Conservation (phyloP, 495 filamentous ascomycete species). For the Xylaria grammica region DNA sequence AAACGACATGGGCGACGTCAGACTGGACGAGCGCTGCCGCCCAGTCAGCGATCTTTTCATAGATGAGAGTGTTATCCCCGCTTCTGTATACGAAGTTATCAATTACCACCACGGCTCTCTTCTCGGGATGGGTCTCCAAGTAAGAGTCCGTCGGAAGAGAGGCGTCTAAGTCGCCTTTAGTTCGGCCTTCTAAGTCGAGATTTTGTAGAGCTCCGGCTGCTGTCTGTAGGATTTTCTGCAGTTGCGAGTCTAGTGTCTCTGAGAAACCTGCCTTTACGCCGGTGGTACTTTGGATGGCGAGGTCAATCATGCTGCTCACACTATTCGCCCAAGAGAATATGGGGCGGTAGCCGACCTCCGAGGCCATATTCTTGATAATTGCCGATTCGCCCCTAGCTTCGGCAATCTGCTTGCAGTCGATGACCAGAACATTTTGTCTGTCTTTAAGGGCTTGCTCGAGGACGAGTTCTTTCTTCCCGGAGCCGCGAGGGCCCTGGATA, state of each 20-base stretch:
- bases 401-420: conserved; percentile 93
- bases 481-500: conserved; percentile 88
- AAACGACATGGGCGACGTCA: conserved; percentile 96
- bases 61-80: conserved; percentile 73
- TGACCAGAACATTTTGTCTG: conserved; percentile 77
- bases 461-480: conserved; percentile 87
- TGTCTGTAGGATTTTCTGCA: conserved; percentile 90
- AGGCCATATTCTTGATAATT: conserved; percentile 81
- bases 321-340: conserved; percentile 97
- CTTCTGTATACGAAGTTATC: conserved; percentile 92
- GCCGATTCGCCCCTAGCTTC: conserved; percentile 90
- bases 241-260: conserved; percentile 88
- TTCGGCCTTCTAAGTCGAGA: conserved; percentile 70
- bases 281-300: conserved; percentile 91
- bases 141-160: conserved; percentile 83
- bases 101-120: conserved; percentile 83
- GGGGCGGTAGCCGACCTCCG: conserved; percentile 87
- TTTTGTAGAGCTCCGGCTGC: conserved; percentile 79
- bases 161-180: conserved; percentile 75
- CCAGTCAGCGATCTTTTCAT: conserved; percentile 92
- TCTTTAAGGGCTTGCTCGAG: conserved; percentile 81
- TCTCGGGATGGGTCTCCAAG: conserved; percentile 87
- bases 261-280: conserved; percentile 95
- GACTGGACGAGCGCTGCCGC: conserved; percentile 82
- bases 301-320: conserved; percentile 86